A percentile compares a stretch with the other conserved stretches of the same genome.
phyloP scores from a whole-genome alignment of 2,329 filamentous ascomycete genomes.

The Aspergillus jensenii region DNA sequence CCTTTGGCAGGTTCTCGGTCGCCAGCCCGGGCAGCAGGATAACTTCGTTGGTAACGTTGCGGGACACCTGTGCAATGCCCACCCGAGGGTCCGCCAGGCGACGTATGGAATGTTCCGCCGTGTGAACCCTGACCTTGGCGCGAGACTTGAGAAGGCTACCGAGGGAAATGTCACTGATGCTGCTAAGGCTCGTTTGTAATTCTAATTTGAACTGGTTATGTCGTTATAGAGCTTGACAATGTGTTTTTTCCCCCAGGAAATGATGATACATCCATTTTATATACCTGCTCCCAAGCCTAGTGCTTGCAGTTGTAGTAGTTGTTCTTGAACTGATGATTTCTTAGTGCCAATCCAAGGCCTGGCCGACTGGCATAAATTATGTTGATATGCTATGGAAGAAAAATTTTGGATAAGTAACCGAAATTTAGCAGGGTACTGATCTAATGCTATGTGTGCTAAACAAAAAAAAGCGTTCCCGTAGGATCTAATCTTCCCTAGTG shows the following conservation, averaged over 20 bases:
- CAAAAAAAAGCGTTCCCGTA: no score
- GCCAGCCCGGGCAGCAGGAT: conserved; percentile 57
- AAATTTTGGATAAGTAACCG: no score
- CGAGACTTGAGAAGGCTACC: conserved; percentile 53
- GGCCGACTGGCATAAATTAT: no score
- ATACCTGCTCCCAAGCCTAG: no score
- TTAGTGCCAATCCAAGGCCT: no score
- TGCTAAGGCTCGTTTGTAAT: conserved; percentile 28
- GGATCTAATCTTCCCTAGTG: no score
- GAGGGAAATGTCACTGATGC: conserved; percentile 40
- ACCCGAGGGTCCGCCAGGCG: conserved; percentile 55
- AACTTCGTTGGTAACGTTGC: conserved; percentile 62
- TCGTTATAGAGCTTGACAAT: background rate
- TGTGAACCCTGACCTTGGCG: conserved; percentile 56
- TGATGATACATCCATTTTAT: background rate
- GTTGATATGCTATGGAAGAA: no score
- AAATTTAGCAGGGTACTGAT: no score
- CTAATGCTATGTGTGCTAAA: no score
- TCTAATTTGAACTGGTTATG: background rate
- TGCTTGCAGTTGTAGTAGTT: no score
- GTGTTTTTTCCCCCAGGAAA: background rate
- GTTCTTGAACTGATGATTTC: no score
- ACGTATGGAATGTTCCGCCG: conserved; percentile 63
- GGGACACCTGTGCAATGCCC: conserved; percentile 56
- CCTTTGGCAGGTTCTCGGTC: conserved; percentile 46